phyloP scores from a whole-genome alignment of 805 yeast genomes.

The Candida piceae region DNA sequence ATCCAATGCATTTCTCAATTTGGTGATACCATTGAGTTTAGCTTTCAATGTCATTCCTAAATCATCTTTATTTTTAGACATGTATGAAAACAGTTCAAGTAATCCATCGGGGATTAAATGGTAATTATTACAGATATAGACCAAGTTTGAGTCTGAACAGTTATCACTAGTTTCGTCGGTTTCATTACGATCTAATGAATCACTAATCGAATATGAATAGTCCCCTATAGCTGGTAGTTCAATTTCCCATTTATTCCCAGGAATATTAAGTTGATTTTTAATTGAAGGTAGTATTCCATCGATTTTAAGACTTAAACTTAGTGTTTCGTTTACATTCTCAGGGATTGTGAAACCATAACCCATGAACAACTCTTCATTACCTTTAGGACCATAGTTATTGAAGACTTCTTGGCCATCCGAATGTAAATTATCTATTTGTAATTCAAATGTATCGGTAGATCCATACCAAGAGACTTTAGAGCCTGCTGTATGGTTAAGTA shows the following conservation, averaged over 20 bases:
- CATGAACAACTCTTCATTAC: conserved; percentile 75
- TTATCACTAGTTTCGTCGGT: not conserved
- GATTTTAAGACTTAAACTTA: conserved; percentile 58
- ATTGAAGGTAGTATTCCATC: conserved; percentile 15
- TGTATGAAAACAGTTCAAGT: conserved; percentile 46
- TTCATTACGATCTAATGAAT: conserved; percentile 2
- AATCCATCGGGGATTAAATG: conserved; percentile 40
- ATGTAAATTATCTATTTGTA: conserved; percentile 4
- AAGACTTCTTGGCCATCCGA: conserved; percentile 40
- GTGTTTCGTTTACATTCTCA: conserved; percentile 51
- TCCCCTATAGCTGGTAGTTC: conserved; percentile 23
- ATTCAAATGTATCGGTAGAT: conserved; percentile 14
- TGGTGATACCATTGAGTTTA: conserved; percentile 56
- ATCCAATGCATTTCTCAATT: conserved; percentile 48
- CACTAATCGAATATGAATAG: conserved; percentile 23
- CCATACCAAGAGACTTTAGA: conserved; percentile 61
- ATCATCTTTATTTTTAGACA: conserved; percentile 48
- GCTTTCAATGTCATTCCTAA: conserved; percentile 41
- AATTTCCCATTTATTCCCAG: conserved; percentile 16
- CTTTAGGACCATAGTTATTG: conserved; percentile 85
- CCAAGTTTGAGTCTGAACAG: conserved; percentile 3
- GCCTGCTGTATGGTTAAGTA: conserved; percentile 65
- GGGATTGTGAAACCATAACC: conserved; percentile 76
- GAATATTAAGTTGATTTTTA: conserved; percentile 1
- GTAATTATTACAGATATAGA: conserved; percentile 25